phyloP scores from a whole-genome alignment of 2,329 filamentous ascomycete species.

The Fusarium sp. region DNA sequence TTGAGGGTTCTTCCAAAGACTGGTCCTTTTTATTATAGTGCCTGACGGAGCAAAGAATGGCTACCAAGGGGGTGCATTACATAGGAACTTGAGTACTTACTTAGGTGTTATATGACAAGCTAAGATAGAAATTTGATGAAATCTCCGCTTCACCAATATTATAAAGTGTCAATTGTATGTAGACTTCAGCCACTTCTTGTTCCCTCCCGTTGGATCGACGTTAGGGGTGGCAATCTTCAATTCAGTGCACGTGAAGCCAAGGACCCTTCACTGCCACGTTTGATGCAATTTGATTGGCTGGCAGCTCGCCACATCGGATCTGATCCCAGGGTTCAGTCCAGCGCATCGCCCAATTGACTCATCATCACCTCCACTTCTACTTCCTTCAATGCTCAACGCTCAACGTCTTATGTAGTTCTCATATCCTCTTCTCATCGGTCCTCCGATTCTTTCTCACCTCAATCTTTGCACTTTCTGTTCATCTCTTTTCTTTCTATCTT shows the following conservation, averaged over 20 bases:
- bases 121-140: conserved; percentile 25
- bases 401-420: conserved; percentile 2
- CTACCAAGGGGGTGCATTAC: background rate
- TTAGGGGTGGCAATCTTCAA: background rate
- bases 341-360: conserved; percentile 34
- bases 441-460: background rate
- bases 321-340: background rate
- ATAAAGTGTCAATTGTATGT: background rate
- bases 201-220: background rate
- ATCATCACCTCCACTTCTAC: background rate
- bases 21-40: background rate
- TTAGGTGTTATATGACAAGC: conserved; percentile 2
- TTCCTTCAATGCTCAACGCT: background rate
- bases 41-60: background rate
- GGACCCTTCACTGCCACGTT: background rate
- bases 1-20: background rate
- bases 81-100: conserved; percentile 12
- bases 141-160: background rate
- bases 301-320: conserved; percentile 26
- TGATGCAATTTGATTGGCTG: conserved; percentile 12
- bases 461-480: conserved; percentile 9
- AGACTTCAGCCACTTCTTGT: background rate
- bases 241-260: background rate
- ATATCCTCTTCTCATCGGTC: conserved; percentile 7
- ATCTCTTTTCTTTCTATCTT: background rate